phyloP scores from a whole-genome alignment of 2,329 filamentous ascomycete genomes.

The Neodidymelliopsis sp. region DNA sequence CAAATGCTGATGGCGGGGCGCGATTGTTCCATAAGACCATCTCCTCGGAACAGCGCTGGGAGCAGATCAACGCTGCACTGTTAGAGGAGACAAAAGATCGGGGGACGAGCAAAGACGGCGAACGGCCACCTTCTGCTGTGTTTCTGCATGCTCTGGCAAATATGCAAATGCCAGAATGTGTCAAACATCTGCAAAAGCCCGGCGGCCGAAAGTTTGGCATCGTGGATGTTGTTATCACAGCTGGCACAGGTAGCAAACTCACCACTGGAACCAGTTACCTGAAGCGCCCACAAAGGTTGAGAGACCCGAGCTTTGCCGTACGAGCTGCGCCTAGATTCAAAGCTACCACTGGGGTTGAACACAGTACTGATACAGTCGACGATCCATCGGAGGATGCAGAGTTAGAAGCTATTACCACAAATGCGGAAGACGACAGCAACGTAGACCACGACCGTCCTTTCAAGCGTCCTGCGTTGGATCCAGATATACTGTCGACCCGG shows the following conservation, averaged over 20 bases:
- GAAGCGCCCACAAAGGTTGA: slow-evolving; percentile 33
- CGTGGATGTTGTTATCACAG: slow-evolving; percentile 49
- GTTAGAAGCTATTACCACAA: neutral
- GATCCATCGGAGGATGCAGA: neutral
- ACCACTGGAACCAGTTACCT: slow-evolving; percentile 29
- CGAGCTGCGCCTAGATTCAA: neutral
- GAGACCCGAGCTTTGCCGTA: slow-evolving; percentile 28
- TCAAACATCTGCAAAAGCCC: slow-evolving; percentile 41
- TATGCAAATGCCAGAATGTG: slow-evolving; percentile 47
- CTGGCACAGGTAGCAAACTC: slow-evolving; percentile 39
- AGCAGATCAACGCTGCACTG: slow-evolving; percentile 39
- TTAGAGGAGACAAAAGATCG: slow-evolving; percentile 44
- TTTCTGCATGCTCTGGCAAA: slow-evolving; percentile 50
- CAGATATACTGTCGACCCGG: neutral
- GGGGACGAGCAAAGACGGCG: slow-evolving; percentile 43
- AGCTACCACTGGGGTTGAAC: neutral
- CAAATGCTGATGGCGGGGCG: slow-evolving; percentile 31
- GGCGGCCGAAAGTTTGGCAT: slow-evolving; percentile 44
- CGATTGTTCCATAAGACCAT: slow-evolving; percentile 13
- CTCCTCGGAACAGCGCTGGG: slow-evolving; percentile 44
- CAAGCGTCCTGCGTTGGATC: slow-evolving; percentile 13
- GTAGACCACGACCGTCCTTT: slow-evolving; percentile 2
- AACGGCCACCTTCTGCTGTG: slow-evolving; percentile 45
- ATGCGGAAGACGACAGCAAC: slow-evolving; percentile 19
- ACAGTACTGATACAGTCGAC: neutral